Evolutionary conservation across 2,329 filamentous ascomycete genomes (phyloP), one percentile per base, ranked within the genome.

Genomic region (Lachnellula arida): DNA sequence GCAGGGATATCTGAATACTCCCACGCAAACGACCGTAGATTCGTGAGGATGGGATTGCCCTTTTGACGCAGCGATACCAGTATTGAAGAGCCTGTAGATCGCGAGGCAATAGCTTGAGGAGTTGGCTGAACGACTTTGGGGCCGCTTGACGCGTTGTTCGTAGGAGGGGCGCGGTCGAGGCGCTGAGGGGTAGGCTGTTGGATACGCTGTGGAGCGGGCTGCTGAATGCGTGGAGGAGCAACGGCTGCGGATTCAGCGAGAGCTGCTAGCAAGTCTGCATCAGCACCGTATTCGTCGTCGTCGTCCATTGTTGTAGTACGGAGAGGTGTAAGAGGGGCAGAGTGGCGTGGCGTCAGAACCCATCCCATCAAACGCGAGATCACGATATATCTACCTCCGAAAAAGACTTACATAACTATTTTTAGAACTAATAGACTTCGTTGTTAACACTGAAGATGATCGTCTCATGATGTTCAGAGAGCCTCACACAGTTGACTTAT

Each of bases 1-100:
- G 93, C 90, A 1, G 88, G 87, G n/a, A 96, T 96, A 68, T 97
- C 93, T 59, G 90, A 92, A 72, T 96, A 97, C 73, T 99, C 94
- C 94, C 94, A 99, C 0, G 91, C 83, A 56, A 95, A 79, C 1
- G 88, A 86, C 58, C 87, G 86, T 65, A 99, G 82, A 72, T 87
- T 84, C 53, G 89, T 88, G 32, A 99, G 76, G 49, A 97, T 88
- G 0, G 94, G 94, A 66, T 99, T 99, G 59, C 93, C 94, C 73
- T 96, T 95, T 72, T 99, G 92, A 42, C 92, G 85, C 15, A 90
- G 87, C 37, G 92, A 97, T 32, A 97, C 92, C 19, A 96, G 80
- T 62, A 97, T 96, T 5, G 88, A 84, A 15, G 89, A 91, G 4
- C 88, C 87, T 1, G 83, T 73, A 7, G 76, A 76, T 48, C 77